Conservation (phyloP, 768 basidiomycete species). For the Russula griseocarnosa region DNA sequence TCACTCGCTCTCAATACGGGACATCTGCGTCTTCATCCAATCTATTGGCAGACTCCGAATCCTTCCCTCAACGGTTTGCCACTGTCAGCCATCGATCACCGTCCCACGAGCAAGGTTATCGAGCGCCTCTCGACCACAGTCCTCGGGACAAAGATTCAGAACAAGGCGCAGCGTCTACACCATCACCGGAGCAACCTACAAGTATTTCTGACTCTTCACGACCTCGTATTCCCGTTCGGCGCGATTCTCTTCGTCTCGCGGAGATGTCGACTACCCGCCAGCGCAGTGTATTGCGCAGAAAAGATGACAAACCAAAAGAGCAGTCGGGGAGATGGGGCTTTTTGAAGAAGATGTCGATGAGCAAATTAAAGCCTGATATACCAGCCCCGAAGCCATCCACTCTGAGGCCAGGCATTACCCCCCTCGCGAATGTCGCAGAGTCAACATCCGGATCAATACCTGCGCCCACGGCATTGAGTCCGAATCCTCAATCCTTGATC, state of each 20-base stretch:
- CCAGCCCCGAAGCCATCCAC: constrained; percentile 38
- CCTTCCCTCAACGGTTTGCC: constrained; percentile 55
- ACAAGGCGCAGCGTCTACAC: not conserved
- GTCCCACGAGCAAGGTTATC: constrained; percentile 36
- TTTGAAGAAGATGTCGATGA: constrained; percentile 98
- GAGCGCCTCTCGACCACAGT: constrained; percentile 41
- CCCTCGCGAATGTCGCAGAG: constrained; percentile 24
- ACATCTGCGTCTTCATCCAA: constrained; percentile 70
- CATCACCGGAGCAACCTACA: not conserved
- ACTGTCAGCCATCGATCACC: constrained; percentile 58
- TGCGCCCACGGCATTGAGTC: constrained; percentile 11
- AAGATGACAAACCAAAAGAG: constrained; percentile 33
- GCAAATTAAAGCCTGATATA: constrained; percentile 73
- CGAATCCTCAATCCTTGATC: constrained; percentile 30
- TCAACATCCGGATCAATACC: constrained; percentile 10
- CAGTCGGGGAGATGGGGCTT: constrained; percentile 88
- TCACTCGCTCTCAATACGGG: constrained; percentile 47
- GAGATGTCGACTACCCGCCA: constrained; percentile 19
- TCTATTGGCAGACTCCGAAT: constrained; percentile 44
- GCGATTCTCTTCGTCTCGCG: constrained; percentile 2
- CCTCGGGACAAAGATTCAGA: constrained; percentile 43
- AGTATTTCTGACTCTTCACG: constrained; percentile 1
- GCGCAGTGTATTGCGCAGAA: constrained; percentile 26
- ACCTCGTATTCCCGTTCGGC: not conserved
- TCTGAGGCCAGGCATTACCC: constrained; percentile 33